phyloP scores from a whole-genome alignment of 768 basidiomycete species.

The Mycena polygramma region DNA sequence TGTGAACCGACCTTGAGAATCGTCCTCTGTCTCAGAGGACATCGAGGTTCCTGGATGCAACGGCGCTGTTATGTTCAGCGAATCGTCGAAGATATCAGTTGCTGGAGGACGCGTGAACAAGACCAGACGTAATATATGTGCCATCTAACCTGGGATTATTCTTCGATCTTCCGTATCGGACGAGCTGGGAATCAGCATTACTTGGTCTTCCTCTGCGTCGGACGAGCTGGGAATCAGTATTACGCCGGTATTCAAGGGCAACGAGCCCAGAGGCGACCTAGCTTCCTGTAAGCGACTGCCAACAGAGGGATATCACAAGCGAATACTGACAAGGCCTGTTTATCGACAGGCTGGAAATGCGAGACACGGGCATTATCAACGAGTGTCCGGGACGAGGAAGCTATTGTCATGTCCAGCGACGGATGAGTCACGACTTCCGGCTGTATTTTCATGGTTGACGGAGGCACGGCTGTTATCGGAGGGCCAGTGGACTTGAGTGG shows the following conservation, averaged over 20 bases:
- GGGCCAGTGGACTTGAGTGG: background rate
- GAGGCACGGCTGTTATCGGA: background rate
- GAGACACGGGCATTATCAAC: too few relatives aligned
- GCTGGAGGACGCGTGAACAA: slow-evolving; percentile 7
- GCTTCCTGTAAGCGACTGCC: background rate
- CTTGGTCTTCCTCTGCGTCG: slow-evolving; percentile 23
- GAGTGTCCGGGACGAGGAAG: background rate
- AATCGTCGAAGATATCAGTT: background rate
- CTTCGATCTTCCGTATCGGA: slow-evolving; percentile 28
- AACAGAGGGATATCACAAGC: background rate
- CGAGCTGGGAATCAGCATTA: slow-evolving; percentile 31
- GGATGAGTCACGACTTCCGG: background rate
- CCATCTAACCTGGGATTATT: background rate
- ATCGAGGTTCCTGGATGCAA: background rate
- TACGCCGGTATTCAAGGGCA: background rate
- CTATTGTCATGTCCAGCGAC: background rate
- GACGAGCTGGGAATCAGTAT: slow-evolving; percentile 34
- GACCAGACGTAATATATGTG: background rate
- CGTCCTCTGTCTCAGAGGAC: slow-evolving; percentile 31
- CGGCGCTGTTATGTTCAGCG: background rate
- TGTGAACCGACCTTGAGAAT: slow-evolving; percentile 22
- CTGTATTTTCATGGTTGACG: slow-evolving; percentile 1
- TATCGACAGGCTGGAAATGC: too few relatives aligned
- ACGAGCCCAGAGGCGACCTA: slow-evolving; percentile 10
- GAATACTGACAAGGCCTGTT: slow-evolving; percentile 1